Conservation (phyloP, 2,329 filamentous ascomycete genomes). For the Cercospora sesami region DNA sequence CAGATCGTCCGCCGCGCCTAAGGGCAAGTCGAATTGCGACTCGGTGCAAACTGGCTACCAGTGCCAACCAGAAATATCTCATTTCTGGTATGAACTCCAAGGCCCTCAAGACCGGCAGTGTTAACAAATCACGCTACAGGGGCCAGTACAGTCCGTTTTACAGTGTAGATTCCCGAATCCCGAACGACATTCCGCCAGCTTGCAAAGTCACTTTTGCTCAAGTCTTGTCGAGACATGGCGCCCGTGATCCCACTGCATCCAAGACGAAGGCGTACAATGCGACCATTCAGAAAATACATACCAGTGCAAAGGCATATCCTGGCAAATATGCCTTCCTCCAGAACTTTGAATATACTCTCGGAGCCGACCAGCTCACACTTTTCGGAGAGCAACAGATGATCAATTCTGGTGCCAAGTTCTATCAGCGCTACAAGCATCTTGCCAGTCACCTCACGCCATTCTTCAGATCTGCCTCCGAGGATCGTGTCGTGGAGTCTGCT, state of each 20-base stretch:
- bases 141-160: slow-evolving; percentile 89
- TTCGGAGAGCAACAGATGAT: slow-evolving; percentile 71
- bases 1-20: slow-evolving; percentile 15
- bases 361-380: slow-evolving; percentile 65
- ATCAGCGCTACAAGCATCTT: slow-evolving; percentile 67
- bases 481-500: slow-evolving; percentile 72
- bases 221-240: slow-evolving; percentile 80
- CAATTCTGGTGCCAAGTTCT: slow-evolving; percentile 75
- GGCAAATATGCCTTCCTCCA: slow-evolving; percentile 68
- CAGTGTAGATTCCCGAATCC: slow-evolving; percentile 67
- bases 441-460: slow-evolving; percentile 63
- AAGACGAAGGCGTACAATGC: slow-evolving; percentile 66
- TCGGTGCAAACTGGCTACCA: slow-evolving; percentile 55
- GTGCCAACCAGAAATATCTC: slow-evolving; percentile 62
- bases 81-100: slow-evolving; percentile 51
- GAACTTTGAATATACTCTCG: slow-evolving; percentile 69
- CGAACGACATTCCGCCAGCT: slow-evolving; percentile 59
- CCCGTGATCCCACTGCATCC: slow-evolving; percentile 71
- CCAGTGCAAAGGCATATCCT: slow-evolving; percentile 56
- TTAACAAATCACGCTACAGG: slow-evolving; percentile 10
- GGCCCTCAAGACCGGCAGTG: not conserved
- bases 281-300: slow-evolving; percentile 67
- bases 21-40: slow-evolving; percentile 27
- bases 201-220: slow-evolving; percentile 79
- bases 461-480: slow-evolving; percentile 67